Evolutionary conservation across 768 basidiomycete species (phyloP).

Genomic region (Lactarius tabidus): DNA sequence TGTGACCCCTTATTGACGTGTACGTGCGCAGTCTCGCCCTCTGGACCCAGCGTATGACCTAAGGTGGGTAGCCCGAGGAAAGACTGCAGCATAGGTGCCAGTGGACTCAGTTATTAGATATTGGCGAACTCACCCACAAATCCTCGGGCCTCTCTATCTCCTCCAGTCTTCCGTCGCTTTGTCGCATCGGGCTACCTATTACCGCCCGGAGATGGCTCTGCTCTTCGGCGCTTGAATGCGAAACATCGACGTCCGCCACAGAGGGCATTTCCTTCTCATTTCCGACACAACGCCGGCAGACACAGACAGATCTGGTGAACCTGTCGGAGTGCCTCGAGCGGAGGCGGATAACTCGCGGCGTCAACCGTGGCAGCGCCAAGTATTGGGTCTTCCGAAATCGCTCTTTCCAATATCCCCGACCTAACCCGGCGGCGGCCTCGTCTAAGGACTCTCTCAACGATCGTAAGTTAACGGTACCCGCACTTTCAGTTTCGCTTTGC

Average conservation of each 20-base stretch:
- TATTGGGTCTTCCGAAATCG: not conserved
- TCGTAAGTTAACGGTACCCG: not conserved
- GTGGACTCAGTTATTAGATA: not conserved
- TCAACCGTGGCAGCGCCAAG: constrained; percentile 1
- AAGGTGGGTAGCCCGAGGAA: not conserved
- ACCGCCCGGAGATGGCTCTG: not conserved
- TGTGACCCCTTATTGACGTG: not conserved
- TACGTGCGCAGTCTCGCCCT: not conserved
- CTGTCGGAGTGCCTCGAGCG: constrained; percentile 4
- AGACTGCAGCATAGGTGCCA: not conserved
- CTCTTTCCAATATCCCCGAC: not conserved
- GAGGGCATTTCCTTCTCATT: not conserved
- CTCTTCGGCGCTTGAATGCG: not conserved
- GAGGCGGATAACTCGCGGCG: constrained; percentile 3
- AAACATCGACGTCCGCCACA: not conserved
- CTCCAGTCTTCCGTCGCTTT: not conserved
- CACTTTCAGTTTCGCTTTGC: not conserved
- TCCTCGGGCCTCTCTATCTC: not conserved
- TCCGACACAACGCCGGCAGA: not conserved
- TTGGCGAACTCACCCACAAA: not conserved
- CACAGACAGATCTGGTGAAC: not conserved
- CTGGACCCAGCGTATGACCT: not conserved
- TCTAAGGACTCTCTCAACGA: not conserved
- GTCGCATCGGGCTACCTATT: not conserved
- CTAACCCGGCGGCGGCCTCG: not conserved